Conservation (phyloP, 495 filamentous ascomycete species). For the Neurospora sp. region DNA sequence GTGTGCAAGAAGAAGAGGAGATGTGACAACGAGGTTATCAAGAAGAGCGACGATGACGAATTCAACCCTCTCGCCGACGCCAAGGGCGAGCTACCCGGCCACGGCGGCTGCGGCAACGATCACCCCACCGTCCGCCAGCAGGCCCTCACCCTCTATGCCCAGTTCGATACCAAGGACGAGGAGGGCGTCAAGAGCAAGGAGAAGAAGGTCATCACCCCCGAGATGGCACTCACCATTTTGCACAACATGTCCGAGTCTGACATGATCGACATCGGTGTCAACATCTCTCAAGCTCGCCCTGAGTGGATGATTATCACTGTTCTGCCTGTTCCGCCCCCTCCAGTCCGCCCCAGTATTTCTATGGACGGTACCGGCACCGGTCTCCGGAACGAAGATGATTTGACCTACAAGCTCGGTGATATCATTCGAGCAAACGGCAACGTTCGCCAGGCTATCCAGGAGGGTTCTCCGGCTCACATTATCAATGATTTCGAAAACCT, state of each 20-base stretch:
- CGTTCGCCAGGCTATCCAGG: conserved; percentile 73
- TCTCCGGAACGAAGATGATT: conserved; percentile 88
- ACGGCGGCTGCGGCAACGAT: conserved; percentile 88
- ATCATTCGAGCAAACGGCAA: conserved; percentile 97
- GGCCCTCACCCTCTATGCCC: conserved; percentile 66
- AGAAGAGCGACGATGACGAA: conserved; percentile 45
- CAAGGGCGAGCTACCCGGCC: conserved; percentile 40
- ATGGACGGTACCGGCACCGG: conserved; percentile 83
- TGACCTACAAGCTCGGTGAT: conserved; percentile 97
- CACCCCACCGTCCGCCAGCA: conserved; percentile 80
- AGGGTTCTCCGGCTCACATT: conserved; percentile 84
- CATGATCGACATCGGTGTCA: conserved; percentile 77
- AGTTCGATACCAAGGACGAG: conserved; percentile 43
- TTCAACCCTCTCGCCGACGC: conserved; percentile 39
- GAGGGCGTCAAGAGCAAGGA: conserved; percentile 75
- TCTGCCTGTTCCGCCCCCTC: conserved; percentile 87
- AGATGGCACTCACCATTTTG: conserved; percentile 76
- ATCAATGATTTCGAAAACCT: conserved; percentile 80
- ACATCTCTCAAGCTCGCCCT: conserved; percentile 83
- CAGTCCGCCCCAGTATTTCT: conserved; percentile 89
- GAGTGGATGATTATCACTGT: conserved; percentile 99
- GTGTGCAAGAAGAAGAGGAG: conserved; percentile 76
- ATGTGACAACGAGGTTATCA: conserved; percentile 63
- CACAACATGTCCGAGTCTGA: conserved; percentile 70
- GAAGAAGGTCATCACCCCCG: conserved; percentile 75